phyloP scores from a whole-genome alignment of 176 grass and related monocot species.

The Triticum turgidum region DNA sequence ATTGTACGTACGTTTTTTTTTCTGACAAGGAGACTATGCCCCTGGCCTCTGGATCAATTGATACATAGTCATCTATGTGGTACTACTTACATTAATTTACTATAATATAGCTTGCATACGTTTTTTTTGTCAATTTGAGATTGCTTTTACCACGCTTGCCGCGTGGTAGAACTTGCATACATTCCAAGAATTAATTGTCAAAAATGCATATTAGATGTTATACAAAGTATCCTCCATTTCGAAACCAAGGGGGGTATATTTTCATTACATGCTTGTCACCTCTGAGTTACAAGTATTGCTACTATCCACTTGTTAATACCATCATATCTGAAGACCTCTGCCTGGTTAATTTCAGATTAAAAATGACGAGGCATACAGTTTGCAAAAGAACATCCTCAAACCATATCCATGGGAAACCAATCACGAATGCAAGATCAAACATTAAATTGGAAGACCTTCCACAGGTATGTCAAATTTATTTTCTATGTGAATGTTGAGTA shows the following conservation, averaged over 20 bases:
- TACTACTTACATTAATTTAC: too few relatives aligned
- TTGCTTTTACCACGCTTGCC: too few relatives aligned
- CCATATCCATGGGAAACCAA: not conserved
- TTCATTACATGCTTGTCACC: not conserved
- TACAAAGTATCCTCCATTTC: not conserved
- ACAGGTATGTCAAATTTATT: not conserved
- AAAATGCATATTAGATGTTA: too few relatives aligned
- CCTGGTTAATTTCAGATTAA: not conserved
- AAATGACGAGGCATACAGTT: not conserved
- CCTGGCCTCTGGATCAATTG: too few relatives aligned
- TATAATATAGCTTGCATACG: too few relatives aligned
- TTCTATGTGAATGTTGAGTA: not conserved
- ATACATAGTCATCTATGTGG: too few relatives aligned
- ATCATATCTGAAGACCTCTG: not conserved
- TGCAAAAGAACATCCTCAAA: not conserved
- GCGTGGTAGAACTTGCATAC: too few relatives aligned
- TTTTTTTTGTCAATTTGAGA: too few relatives aligned
- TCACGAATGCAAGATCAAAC: not conserved
- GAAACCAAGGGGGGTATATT: not conserved
- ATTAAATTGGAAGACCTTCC: conserved; percentile 3
- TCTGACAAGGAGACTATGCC: too few relatives aligned
- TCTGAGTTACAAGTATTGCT: not conserved
- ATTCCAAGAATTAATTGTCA: too few relatives aligned
- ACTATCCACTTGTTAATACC: not conserved
- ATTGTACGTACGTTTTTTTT: too few relatives aligned